Conservation (phyloP, 2,329 filamentous ascomycete genomes). For the Epichloe elymi region DNA sequence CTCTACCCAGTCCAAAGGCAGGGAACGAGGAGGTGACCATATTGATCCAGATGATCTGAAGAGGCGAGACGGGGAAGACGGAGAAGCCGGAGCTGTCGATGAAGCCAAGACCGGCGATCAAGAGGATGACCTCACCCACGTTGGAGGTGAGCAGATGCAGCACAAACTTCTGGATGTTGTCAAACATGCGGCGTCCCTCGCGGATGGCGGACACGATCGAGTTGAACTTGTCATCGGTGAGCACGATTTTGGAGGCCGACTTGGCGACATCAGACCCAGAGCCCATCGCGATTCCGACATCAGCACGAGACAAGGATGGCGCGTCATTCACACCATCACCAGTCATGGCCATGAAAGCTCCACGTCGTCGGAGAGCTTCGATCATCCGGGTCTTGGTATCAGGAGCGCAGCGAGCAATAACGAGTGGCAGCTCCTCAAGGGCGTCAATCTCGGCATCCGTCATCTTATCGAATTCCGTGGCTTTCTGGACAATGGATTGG, state of each 20-base stretch:
- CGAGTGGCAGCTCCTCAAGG: conserved; percentile 61
- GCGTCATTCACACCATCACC: conserved; percentile 83
- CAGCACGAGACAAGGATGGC: conserved; percentile 64
- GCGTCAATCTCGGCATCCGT: conserved; percentile 63
- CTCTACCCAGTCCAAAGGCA: conserved; percentile 77
- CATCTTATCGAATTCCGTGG: conserved; percentile 66
- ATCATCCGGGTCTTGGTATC: conserved; percentile 88
- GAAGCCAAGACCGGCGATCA: conserved; percentile 72
- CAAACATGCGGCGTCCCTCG: conserved; percentile 73
- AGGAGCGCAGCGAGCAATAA: conserved; percentile 73
- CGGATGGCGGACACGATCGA: conserved; percentile 73
- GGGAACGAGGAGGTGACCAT: conserved; percentile 83
- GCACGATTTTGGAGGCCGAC: conserved; percentile 66
- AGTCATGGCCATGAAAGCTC: conserved; percentile 72
- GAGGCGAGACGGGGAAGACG: conserved; percentile 73
- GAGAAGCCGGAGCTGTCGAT: conserved; percentile 59
- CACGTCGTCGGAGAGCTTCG: conserved; percentile 66
- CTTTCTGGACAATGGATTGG: conserved; percentile 60
- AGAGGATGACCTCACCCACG: conserved; percentile 68
- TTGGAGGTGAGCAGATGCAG: conserved; percentile 70
- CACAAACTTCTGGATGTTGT: conserved; percentile 83
- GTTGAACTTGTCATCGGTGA: conserved; percentile 82
- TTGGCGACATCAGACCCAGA: conserved; percentile 78
- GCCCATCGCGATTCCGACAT: conserved; percentile 88
- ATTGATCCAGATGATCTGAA: conserved; percentile 89